phyloP scores from a whole-genome alignment of 2,329 filamentous ascomycete species.

The Aureobasidium lini region DNA sequence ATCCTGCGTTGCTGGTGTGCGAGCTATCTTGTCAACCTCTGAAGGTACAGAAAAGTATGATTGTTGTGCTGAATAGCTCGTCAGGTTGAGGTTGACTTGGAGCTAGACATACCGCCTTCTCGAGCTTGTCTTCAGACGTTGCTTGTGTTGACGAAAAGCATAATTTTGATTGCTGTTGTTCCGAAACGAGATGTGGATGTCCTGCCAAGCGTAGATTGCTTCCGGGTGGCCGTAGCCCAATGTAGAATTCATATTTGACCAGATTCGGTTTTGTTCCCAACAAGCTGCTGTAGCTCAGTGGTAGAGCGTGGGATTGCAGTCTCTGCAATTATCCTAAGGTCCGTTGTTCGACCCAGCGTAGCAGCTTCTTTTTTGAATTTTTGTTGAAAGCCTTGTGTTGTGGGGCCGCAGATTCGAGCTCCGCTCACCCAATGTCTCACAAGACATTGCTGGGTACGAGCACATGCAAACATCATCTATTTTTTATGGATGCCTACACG shows the following conservation, averaged over 20 bases:
- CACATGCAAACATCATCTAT: neutral
- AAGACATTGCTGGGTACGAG: neutral
- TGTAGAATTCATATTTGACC: neutral
- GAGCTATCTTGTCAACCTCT: too few relatives aligned
- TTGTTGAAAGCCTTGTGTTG: neutral
- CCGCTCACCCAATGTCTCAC: neutral
- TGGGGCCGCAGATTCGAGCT: neutral
- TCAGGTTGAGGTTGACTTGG: too few relatives aligned
- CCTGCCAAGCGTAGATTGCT: too few relatives aligned
- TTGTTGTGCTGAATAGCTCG: too few relatives aligned
- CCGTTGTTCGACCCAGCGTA: slow-evolving; percentile 14
- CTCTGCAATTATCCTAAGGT: slow-evolving; percentile 12
- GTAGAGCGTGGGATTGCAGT: slow-evolving; percentile 14
- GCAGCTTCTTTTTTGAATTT: slow-evolving; percentile 9
- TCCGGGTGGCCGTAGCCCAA: too few relatives aligned
- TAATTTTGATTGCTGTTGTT: too few relatives aligned
- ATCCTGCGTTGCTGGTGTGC: too few relatives aligned
- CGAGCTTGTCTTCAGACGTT: too few relatives aligned
- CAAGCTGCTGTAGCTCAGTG: slow-evolving; percentile 14
- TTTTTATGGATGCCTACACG: neutral
- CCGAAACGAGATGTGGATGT: too few relatives aligned
- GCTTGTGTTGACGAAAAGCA: too few relatives aligned
- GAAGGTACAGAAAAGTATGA: too few relatives aligned
- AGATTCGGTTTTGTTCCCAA: neutral
- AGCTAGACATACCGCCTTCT: too few relatives aligned